Evolutionary conservation across 2,329 filamentous ascomycete genomes (phyloP), one percentile per base, ranked within the genome.

Genomic region (Aspergillus versicolor): DNA sequence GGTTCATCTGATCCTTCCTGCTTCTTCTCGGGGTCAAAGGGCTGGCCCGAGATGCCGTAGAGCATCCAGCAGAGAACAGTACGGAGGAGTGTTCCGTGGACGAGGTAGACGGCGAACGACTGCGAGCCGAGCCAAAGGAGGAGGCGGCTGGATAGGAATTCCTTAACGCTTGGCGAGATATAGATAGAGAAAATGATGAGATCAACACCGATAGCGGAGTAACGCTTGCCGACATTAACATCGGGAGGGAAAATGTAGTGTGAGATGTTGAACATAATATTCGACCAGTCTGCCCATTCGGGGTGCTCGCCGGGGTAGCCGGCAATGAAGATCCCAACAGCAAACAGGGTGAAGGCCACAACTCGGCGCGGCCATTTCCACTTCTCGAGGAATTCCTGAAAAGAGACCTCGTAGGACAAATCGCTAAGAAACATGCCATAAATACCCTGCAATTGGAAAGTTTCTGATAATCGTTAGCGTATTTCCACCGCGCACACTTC

Each of bases 51-150:
- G 58, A 80, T 79, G 34, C 80, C 80, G 61, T 82, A 83, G 6
- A 82, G 74, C 67, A 83, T 76, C 73, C 81, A 81, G 40, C 76
- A 76, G 21, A 81, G 75, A 1, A 82, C 75, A 2, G 79, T 80
- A 19, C 81, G 79, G 45, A 84, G 67, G 15, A 84, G 74, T 0
- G 81, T 82, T 46, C 81, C 81, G 65, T 84, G 81, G 9, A 78
- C 74, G 12, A 84, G 76, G 63, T 84, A 84, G 4, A 84, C 81
- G 22, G 81, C 81, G 58, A 83, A 83, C 52, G 78, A 81, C 66
- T 82, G 80, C 58, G 77, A 76, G n/a, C 81, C 81, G 3, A 83
- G 71, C 79, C 79, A 83, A 57, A 82, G 77, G 37, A 83, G 77
- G 2, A 80, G 61, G 27, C 75, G 74, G 66, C 80, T 80, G 4